Conservation (phyloP, 2,329 filamentous ascomycete genomes). For the Penicillium fuscoglaucum region DNA sequence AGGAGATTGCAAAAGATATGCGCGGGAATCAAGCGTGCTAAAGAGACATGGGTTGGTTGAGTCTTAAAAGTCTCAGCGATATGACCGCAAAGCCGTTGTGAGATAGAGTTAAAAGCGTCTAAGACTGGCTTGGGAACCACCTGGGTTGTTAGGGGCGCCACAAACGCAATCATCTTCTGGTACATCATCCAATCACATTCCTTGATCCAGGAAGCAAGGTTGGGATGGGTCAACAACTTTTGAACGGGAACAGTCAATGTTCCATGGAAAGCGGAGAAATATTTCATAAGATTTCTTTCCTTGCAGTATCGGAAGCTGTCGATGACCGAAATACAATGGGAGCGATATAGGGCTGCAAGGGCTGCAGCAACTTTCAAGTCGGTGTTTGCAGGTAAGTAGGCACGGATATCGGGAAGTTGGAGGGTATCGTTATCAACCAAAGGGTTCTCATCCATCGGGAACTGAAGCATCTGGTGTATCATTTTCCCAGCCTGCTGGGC, state of each 20-base stretch:
- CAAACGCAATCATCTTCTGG: slow-evolving; percentile 92
- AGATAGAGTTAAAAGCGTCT: slow-evolving; percentile 83
- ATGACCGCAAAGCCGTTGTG: slow-evolving; percentile 74
- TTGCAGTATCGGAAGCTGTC: slow-evolving; percentile 96
- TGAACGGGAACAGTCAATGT: slow-evolving; percentile 96
- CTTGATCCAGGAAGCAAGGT: slow-evolving; percentile 87
- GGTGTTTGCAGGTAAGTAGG: slow-evolving; percentile 76
- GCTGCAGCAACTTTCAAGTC: slow-evolving; percentile 86
- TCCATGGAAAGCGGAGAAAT: slow-evolving; percentile 93
- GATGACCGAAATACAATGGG: slow-evolving; percentile 91
- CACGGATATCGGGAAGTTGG: slow-evolving; percentile 78
- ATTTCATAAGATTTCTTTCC: slow-evolving; percentile 92
- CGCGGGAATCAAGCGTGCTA: slow-evolving; percentile 84
- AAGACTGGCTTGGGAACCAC: slow-evolving; percentile 86
- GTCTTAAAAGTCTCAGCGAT: slow-evolving; percentile 82
- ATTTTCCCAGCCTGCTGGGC: slow-evolving; percentile 40
- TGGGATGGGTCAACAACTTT: slow-evolving; percentile 80
- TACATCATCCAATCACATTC: slow-evolving; percentile 95
- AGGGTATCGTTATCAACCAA: slow-evolving; percentile 68
- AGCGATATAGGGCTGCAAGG: slow-evolving; percentile 82
- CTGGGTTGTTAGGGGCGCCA: slow-evolving; percentile 84
- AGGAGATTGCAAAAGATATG: slow-evolving; percentile 84
- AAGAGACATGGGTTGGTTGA: slow-evolving; percentile 79
- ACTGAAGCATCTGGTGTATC: slow-evolving; percentile 43
- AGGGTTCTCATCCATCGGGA: slow-evolving; percentile 35